Evolutionary conservation across 2,329 filamentous ascomycete genomes (phyloP), one percentile per base, ranked within the genome.

Genomic region (Colletotrichum sp.): DNA sequence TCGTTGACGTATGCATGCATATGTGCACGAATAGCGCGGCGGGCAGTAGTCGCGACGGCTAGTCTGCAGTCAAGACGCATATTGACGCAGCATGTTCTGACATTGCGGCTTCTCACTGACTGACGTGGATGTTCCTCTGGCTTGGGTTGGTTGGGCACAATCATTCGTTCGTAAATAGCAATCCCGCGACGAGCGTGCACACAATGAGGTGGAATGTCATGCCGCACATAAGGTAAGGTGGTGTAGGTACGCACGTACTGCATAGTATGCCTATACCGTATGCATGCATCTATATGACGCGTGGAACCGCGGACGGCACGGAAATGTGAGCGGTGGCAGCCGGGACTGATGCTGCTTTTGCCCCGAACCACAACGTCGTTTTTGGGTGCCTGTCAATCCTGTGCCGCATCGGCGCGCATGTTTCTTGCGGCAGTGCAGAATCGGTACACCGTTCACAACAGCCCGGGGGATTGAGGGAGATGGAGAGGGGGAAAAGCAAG

Each of bases 1-100:
- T 75, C 68, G 34, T 75, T 43, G 39, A 67, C 68, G 30, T 72
- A 62, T 62, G 61, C 62, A 75, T 75, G 72, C 72, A 64, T 67
- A 27, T 52, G 61, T 56, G 61, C 70, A 66, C 55, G 55, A 72
- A 72, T 65, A 71, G 32, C 65, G 72, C 48, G 34, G 22, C 60
- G 60, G 28, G 71, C 12, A 36, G 15, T 61, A 28, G 48, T 22
- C n/a, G 48, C n/a, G n/a, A 28, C n/a, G 28, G 28, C 25, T 56
- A 43, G 39, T 43, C 27, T 72, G 69, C 55, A 72, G 61, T 39
- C 52, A 64, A 36, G 43, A 55, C 32, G 58, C 58, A 75, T 30
- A 32, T 62, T 55, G 62, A 43, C 56, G 62, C 56, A 62, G 36
- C 30, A 60, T 58, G 28, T 18, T 60, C 27, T 55, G n/a, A 61